These are phyloP conservation scores for Cladorrhinum samala DNA, from an alignment of 495 filamentous ascomycete genomes.

Conservation along the genomic window DNA sequence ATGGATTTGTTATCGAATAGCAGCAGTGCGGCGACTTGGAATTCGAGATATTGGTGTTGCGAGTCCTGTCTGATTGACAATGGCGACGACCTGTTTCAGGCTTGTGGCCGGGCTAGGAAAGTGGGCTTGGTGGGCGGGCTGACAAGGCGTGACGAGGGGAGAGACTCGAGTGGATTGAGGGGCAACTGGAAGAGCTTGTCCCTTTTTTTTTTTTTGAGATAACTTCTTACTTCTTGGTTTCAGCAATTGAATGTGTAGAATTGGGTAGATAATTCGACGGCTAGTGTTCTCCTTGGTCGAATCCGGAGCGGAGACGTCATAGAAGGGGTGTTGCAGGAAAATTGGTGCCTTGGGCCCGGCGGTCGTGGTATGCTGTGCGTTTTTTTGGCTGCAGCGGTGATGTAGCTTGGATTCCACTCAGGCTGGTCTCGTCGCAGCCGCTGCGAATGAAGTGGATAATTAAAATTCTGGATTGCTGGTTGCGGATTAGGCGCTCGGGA, in stretches of 20 bases:
- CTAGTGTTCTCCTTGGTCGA: not conserved
- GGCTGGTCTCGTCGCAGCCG: too few relatives aligned
- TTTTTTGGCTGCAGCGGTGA: not conserved
- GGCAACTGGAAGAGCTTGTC: not conserved
- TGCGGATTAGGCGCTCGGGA: too few relatives aligned
- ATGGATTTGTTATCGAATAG: not conserved
- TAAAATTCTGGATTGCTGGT: too few relatives aligned
- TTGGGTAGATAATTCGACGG: not conserved
- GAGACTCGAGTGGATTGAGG: not conserved
- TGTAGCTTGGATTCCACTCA: too few relatives aligned
- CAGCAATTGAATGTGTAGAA: not conserved
- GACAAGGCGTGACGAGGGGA: not conserved
- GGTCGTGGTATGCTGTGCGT: not conserved
- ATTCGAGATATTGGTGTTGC: not conserved
- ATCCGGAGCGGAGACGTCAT: not conserved
- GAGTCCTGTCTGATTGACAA: constrained; percentile 2
- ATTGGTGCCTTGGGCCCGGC: not conserved
- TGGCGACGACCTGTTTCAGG: constrained; percentile 5
- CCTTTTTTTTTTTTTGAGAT: too few relatives aligned
- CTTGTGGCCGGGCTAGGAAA: constrained; percentile 1
- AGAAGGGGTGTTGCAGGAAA: not conserved
- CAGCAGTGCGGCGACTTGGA: not conserved
- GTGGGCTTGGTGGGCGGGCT: not conserved
- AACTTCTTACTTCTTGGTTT: not conserved
- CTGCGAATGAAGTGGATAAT: too few relatives aligned